Evolutionary conservation across 495 filamentous ascomycete genomes (phyloP).

Genomic region (Aspergillus homomorphus): DNA sequence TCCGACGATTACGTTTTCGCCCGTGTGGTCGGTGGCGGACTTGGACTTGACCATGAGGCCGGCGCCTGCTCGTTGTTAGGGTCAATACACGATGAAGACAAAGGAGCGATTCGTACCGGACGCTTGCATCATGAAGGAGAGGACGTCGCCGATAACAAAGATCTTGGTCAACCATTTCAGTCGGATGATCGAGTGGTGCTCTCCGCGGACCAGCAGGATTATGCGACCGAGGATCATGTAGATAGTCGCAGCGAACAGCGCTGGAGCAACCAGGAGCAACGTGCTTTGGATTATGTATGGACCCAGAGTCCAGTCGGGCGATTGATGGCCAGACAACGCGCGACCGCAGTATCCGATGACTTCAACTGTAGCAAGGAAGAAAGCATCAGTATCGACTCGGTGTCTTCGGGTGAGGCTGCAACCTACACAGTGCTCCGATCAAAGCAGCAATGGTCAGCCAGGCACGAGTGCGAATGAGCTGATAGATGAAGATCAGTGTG

Average conservation of each 20-base stretch:
- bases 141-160: constrained; percentile 23
- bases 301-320: constrained; percentile 14
- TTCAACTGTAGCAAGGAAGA: constrained; percentile 6
- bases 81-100: not conserved
- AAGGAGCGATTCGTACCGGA: constrained; percentile 15
- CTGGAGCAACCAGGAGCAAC: constrained; percentile 36
- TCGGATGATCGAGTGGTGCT: constrained; percentile 15
- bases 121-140: constrained; percentile 20
- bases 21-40: constrained; percentile 19
- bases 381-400: not conserved
- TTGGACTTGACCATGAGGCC: constrained; percentile 7
- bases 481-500: not conserved
- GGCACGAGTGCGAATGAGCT: constrained; percentile 32
- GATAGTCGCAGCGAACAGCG: constrained; percentile 38
- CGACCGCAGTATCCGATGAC: constrained; percentile 51
- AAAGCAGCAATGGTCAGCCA: constrained; percentile 62
- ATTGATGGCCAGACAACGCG: constrained; percentile 22
- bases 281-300: constrained; percentile 30
- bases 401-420: not conserved
- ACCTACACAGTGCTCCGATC: constrained; percentile 54
- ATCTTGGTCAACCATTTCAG: constrained; percentile 18
- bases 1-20: constrained; percentile 35
- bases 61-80: constrained; percentile 2
- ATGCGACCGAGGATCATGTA: constrained; percentile 35
- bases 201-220: constrained; percentile 37